A percentile compares a stretch with the other conserved stretches of the same genome.
Evolutionary conservation across 2,329 filamentous ascomycete species (phyloP).

Genomic region (Sporothrix variecibatus): DNA sequence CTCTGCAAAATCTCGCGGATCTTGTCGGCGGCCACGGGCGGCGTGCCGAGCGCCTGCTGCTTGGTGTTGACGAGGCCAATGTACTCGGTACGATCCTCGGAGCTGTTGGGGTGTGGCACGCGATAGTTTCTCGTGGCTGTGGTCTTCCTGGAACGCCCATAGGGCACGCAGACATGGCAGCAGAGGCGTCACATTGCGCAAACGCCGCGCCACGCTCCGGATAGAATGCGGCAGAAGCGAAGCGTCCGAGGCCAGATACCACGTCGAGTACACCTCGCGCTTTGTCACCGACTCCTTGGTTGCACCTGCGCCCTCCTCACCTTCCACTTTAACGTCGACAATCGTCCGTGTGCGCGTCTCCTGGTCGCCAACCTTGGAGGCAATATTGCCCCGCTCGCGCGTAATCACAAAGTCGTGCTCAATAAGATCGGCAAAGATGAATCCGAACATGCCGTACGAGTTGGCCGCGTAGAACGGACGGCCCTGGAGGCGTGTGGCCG

Average conservation of each 20-base stretch:
- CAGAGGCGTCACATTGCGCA: slow-evolving; percentile 76
- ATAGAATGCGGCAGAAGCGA: slow-evolving; percentile 73
- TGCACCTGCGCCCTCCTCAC: slow-evolving; percentile 53
- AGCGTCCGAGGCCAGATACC: slow-evolving; percentile 77
- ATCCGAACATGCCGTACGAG: slow-evolving; percentile 89
- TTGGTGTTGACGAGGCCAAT: slow-evolving; percentile 75
- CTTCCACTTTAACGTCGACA: slow-evolving; percentile 68
- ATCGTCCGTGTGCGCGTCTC: slow-evolving; percentile 81
- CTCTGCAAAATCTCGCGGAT: slow-evolving; percentile 85
- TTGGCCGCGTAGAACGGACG: slow-evolving; percentile 87
- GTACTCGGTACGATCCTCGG: slow-evolving; percentile 72
- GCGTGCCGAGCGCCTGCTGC: slow-evolving; percentile 72
- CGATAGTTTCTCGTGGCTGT: slow-evolving; percentile 56
- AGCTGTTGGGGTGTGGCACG: slow-evolving; percentile 43
- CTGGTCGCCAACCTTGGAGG: slow-evolving; percentile 53
- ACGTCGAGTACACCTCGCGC: slow-evolving; percentile 84
- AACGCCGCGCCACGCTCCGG: slow-evolving; percentile 65
- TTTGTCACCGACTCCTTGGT: slow-evolving; percentile 78
- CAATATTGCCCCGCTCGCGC: slow-evolving; percentile 76
- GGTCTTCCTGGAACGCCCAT: slow-evolving; percentile 76
- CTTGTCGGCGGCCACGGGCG: slow-evolving; percentile 69
- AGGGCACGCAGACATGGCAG: slow-evolving; percentile 85
- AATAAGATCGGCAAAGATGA: slow-evolving; percentile 91
- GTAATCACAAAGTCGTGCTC: slow-evolving; percentile 88
- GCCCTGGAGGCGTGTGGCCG: slow-evolving; percentile 74